Evolutionary conservation across 306 rosid genomes (phyloP), one percentile per base, ranked within the genome.

Genomic region (Vachellia pachyceras): DNA sequence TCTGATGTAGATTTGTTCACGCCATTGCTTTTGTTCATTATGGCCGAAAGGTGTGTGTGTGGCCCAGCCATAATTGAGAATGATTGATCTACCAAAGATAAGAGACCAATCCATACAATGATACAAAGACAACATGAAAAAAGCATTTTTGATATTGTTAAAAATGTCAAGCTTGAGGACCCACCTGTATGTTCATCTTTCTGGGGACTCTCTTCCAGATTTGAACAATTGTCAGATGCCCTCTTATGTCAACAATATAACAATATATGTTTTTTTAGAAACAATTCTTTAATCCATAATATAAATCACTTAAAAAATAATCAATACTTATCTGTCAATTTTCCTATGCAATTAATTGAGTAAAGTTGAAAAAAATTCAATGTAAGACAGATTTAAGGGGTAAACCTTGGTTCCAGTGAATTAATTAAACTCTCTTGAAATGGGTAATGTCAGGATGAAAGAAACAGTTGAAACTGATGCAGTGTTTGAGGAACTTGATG

Each of bases 81-180:
- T 80, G 37, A 80, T 80, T 76, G 9, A 54, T 35, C 49, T 20
- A 12, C 49, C n/a, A 52, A 55, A 63, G 76, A 35, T 54, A 72
- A 76, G 22, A 40, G 20, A 72, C 79, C 83, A 84, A 49, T 54
- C 66, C 14, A 40, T 68, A 79, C 72, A 80, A 52, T 1, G 44
- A 40, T 68, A 79, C 72, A 80, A 52, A 4, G 44, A 22, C 20
- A 52, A 11, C 22, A 55, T 44, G 22, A 17, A 54, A n/a, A 60
- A 64, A 41, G 71, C 87, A 73, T 64, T 39, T 29, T 29, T 29
- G 33, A 29, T 29, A 1, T 29, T 22, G 61, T 79, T 69, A 50
- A 25, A 72, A 72, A 58, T 65, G 39, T 79, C 54, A 47, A 47
- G 76, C 69, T 69, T 25, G 78, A 50, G 69, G 64, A 74, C 42